phyloP scores from a whole-genome alignment of 805 yeast genomes.

The Schwanniomyces vanrijiae region DNA sequence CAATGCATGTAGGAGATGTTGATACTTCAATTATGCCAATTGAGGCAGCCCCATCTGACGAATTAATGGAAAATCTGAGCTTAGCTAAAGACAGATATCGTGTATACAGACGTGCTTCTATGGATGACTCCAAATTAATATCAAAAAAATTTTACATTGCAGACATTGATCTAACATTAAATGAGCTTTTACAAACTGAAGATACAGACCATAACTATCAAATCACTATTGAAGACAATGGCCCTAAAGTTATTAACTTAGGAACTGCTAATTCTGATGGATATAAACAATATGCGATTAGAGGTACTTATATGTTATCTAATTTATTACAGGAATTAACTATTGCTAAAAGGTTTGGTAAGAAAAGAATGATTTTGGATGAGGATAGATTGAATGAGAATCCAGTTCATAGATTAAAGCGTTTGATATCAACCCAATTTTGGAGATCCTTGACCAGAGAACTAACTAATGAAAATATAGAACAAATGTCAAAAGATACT shows the following conservation, averaged over 20 bases:
- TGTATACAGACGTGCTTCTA: constrained; percentile 29
- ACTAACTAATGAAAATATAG: constrained; percentile 60
- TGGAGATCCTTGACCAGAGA: constrained; percentile 79
- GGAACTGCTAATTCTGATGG: constrained; percentile 85
- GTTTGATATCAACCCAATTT: constrained; percentile 73
- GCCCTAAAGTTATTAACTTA: constrained; percentile 28
- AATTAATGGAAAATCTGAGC: constrained; percentile 7
- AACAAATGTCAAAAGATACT: constrained; percentile 73
- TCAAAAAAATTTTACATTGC: constrained; percentile 64
- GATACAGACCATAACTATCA: constrained; percentile 86
- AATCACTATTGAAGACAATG: constrained; percentile 40
- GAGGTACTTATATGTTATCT: constrained; percentile 89
- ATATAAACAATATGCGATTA: constrained; percentile 63
- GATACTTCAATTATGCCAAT: constrained; percentile 32
- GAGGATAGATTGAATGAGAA: constrained; percentile 83
- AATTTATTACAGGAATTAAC: constrained; percentile 87
- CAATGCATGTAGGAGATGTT: constrained; percentile 8
- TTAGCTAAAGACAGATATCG: constrained; percentile 3
- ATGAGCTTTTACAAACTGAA: constrained; percentile 67
- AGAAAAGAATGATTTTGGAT: constrained; percentile 75
- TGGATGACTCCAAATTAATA: constrained; percentile 25
- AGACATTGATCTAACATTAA: constrained; percentile 72
- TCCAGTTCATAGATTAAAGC: constrained; percentile 74
- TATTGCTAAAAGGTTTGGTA: constrained; percentile 77
- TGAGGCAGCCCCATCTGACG: constrained; percentile 13